Evolutionary conservation across 2,329 filamentous ascomycete genomes (phyloP), one percentile per base, ranked within the genome.

Genomic region (Pseudopyricularia javanii): DNA sequence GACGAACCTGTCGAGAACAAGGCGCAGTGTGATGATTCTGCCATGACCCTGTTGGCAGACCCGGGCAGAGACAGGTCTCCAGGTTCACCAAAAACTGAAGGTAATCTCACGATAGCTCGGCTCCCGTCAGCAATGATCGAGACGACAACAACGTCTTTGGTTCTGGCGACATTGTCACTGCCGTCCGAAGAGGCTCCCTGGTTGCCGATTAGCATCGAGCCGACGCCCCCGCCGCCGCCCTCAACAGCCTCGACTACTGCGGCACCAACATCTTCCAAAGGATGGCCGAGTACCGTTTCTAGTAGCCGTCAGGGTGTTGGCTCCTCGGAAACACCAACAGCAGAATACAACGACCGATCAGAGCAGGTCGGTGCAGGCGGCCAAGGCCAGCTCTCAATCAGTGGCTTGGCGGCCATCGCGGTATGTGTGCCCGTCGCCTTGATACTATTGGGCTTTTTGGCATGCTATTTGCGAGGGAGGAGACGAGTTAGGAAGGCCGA

Each of bases 341-440:
- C 47, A 30, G 47, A 32, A 34, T 24, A 24, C 2, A 30, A 32
- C 20, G 33, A 34, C 52, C 12, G 20, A 17, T 35, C 17, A 6
- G 47, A 33, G 14, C 5, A 17, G 14, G 22, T 20, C 30, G 26
- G 22, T 35, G 11, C 28, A 17, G 20, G 6, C 30, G 20, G 26
- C 47, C 33, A 12, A 34, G 57, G 54, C 22, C 58, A 56, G 3
- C 61, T 75, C 6, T 63, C 72, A 1, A 58, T 61, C 1, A 70
- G 69, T 2, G 65, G 68, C 47, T 76, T 71, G 54, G 67, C 69
- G 3, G 72, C 74, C 32, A 70, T 79, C 49, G 70, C 64, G 4
- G 57, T 76, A 11, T 70, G 69, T 50, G 66, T 68, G 2, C 58
- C 69, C 3, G 58, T 74, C n/a, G 68, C 60, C 4, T 56, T 72